phyloP scores from a whole-genome alignment of 1,284 basidiomycete genomes.

The Mycosarcoma mackinlayi region DNA sequence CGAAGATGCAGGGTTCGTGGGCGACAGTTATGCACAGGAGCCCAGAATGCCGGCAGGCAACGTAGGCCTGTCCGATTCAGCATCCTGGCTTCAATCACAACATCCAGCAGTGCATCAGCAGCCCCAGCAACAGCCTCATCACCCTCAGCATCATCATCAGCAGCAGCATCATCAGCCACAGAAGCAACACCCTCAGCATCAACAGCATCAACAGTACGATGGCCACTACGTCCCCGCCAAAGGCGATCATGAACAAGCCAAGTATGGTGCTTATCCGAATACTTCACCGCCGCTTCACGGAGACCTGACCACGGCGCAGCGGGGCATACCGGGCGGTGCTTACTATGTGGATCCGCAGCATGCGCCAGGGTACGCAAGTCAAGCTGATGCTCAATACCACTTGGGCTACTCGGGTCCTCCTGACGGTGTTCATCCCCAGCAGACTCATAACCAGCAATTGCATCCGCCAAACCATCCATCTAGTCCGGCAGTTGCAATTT shows the following conservation, averaged over 20 bases:
- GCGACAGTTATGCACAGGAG: conserved; percentile 1
- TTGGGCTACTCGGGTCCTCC: not conserved
- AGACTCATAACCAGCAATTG: not conserved
- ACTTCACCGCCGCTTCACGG: not conserved
- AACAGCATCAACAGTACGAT: not conserved
- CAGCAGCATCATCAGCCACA: not conserved
- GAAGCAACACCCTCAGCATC: not conserved
- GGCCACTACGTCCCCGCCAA: not conserved
- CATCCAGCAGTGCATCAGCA: not conserved
- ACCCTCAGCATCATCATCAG: conserved; percentile 1
- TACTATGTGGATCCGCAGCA: conserved; percentile 13
- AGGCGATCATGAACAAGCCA: not conserved
- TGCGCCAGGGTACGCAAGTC: not conserved
- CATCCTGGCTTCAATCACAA: conserved; percentile 2
- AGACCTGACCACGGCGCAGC: not conserved
- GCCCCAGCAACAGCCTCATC: not conserved
- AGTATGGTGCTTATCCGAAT: conserved; percentile 1
- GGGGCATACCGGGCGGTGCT: not conserved
- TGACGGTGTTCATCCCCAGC: not conserved
- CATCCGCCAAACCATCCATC: not conserved
- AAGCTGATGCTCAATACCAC: not conserved
- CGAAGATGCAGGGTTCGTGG: not conserved
- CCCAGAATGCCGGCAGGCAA: not conserved
- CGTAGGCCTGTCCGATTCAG: not conserved
- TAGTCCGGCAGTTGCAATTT: too few relatives aligned